These are phyloP conservation scores for Pseudoturritis turrita DNA, from an alignment of 345 rosid species.

Conservation along the genomic window DNA sequence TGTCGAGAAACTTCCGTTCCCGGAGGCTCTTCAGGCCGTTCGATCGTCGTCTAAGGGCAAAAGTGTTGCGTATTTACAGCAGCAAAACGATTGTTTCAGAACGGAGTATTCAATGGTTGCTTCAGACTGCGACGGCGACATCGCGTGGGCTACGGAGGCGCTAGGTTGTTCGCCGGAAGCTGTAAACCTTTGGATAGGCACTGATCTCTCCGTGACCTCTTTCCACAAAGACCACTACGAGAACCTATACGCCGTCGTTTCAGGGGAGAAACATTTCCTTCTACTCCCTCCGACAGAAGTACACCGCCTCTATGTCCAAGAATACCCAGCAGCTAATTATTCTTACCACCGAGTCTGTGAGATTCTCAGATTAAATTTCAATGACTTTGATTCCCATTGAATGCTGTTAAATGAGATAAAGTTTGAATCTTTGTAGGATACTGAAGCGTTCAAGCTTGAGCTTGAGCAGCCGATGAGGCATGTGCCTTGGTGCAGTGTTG, in stretches of 20 bases:
- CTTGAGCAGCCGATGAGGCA: slow-evolving; percentile 50
- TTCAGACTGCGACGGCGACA: slow-evolving; percentile 57
- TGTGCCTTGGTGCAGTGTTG: slow-evolving; percentile 84
- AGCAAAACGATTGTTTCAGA: slow-evolving; percentile 81
- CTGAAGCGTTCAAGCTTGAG: slow-evolving; percentile 52
- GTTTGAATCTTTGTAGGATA: slow-evolving; percentile 38
- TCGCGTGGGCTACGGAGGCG: slow-evolving; percentile 79
- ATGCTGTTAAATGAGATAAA: background rate
- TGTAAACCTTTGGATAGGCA: slow-evolving; percentile 92
- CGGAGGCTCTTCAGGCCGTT: slow-evolving; percentile 49
- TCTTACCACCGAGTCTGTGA: slow-evolving; percentile 33
- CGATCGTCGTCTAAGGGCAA: slow-evolving; percentile 18
- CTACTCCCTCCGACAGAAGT: slow-evolving; percentile 84
- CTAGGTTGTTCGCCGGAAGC: slow-evolving; percentile 77
- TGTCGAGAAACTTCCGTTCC: slow-evolving; percentile 49
- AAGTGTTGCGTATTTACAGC: slow-evolving; percentile 66
- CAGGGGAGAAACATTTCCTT: slow-evolving; percentile 77
- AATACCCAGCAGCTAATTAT: slow-evolving; percentile 69
- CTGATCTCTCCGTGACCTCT: slow-evolving; percentile 60
- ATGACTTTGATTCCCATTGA: background rate
- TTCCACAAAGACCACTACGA: slow-evolving; percentile 94
- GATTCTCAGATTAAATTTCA: slow-evolving; percentile 23
- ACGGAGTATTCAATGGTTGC: slow-evolving; percentile 53
- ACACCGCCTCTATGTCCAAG: slow-evolving; percentile 65
- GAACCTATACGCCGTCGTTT: slow-evolving; percentile 81